phyloP scores from a whole-genome alignment of 1,139 yeast species.

The Yarrowia galli region DNA sequence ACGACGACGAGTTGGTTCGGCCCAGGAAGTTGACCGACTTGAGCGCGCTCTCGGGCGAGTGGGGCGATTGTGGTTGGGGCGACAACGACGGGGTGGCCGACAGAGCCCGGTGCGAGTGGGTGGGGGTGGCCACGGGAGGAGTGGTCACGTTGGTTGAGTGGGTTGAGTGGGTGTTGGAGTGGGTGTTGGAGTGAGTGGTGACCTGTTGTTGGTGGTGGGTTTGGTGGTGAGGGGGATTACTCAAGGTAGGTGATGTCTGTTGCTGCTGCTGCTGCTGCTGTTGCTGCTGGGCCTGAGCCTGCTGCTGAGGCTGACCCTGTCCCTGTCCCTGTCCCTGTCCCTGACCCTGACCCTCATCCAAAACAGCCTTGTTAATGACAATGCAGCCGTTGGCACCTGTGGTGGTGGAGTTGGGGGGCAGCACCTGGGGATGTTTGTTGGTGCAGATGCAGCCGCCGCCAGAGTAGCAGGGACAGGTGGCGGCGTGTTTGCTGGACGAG shows the following conservation, averaged over 20 bases:
- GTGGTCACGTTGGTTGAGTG: not conserved
- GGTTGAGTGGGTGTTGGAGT: not conserved
- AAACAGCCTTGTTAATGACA: slow-evolving; percentile 19
- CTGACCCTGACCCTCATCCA: slow-evolving; percentile 2
- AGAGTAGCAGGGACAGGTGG: slow-evolving; percentile 63
- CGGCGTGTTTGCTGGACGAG: slow-evolving; percentile 55
- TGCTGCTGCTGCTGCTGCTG: not conserved
- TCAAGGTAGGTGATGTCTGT: too few species aligned
- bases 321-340: not conserved
- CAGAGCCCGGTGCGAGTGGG: slow-evolving; percentile 3
- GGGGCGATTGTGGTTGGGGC: slow-evolving; percentile 21
- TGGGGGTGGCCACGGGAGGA: slow-evolving; percentile 18
- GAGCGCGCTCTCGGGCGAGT: slow-evolving; percentile 30
- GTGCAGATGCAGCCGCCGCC: slow-evolving; percentile 50
- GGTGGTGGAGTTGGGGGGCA: slow-evolving; percentile 31
- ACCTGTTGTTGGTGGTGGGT: not conserved
- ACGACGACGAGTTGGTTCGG: slow-evolving; percentile 35
- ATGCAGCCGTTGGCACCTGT: slow-evolving; percentile 22
- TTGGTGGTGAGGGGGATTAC: not conserved
- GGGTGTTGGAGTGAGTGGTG: not conserved
- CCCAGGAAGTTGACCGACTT: slow-evolving; percentile 24
- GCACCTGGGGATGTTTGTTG: slow-evolving; percentile 31
- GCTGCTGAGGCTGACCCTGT: not conserved
- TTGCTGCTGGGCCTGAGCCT: too few species aligned
- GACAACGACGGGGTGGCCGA: slow-evolving; percentile 15